Conservation (phyloP, 257 asterid genomes). For the Solanum sejunctum region DNA sequence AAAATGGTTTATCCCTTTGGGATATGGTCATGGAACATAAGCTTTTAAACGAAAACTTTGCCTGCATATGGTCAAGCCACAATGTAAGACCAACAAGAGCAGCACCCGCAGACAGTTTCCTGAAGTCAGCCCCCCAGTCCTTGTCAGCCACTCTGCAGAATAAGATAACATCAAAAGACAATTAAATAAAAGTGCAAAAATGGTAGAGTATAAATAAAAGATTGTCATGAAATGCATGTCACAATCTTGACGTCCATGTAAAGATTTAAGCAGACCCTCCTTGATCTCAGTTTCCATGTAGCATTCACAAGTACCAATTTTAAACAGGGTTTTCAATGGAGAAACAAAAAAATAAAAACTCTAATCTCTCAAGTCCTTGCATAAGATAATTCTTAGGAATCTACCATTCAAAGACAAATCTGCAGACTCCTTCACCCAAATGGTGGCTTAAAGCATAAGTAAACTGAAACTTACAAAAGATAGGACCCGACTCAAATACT, state of each 20-base stretch:
- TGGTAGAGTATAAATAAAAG: background rate
- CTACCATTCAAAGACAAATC: background rate
- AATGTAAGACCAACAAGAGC: conserved; percentile 87
- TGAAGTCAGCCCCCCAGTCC: conserved; percentile 98
- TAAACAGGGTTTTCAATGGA: background rate
- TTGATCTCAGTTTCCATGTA: background rate
- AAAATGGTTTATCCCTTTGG: background rate
- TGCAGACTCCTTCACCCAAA: background rate
- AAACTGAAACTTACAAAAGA: background rate
- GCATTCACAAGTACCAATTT: background rate
- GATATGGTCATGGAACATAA: background rate
- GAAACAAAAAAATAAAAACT: background rate
- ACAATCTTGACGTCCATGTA: background rate
- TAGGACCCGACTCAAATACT: background rate
- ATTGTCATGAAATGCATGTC: background rate
- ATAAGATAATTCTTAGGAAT: background rate
- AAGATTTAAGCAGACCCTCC: background rate
- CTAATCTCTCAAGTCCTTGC: background rate
- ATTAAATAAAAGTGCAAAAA: background rate
- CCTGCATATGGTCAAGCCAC: conserved; percentile 99
- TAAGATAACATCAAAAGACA: conserved; percentile 7
- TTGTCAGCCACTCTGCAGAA: conserved; percentile 81
- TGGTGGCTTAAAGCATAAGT: background rate
- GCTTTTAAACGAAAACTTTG: conserved; percentile 5
- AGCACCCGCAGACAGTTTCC: conserved; percentile 92